Percentiles rank a stretch among this genome's conserved stretches.
Conservation (phyloP, 192 early-diverging fungal species). For the Dispira simplex region DNA sequence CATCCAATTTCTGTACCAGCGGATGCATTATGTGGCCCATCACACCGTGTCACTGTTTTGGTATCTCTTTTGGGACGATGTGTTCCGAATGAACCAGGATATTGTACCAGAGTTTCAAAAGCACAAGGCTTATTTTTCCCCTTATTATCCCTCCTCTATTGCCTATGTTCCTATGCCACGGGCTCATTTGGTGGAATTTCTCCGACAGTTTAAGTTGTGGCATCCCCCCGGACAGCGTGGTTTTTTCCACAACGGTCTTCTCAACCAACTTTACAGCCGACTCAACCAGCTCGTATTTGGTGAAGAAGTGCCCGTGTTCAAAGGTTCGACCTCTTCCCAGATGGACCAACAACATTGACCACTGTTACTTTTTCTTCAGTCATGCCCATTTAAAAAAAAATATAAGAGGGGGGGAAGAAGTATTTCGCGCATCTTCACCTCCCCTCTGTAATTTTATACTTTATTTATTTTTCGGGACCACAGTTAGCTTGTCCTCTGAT, state of each 20-base stretch:
- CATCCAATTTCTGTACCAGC: conserved; percentile 24
- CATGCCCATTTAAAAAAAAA: no score
- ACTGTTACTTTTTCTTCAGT: background rate
- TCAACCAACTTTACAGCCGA: conserved; percentile 44
- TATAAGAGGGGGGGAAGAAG: background rate
- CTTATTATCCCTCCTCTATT: conserved; percentile 39
- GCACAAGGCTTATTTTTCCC: conserved; percentile 37
- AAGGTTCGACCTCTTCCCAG: background rate
- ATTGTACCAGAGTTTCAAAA: conserved; percentile 24
- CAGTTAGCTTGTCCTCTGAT: no score
- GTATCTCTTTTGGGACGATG: conserved; percentile 56
- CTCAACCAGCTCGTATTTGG: conserved; percentile 23
- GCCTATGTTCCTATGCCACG: conserved; percentile 40
- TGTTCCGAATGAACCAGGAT: conserved; percentile 37
- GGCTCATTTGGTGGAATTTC: conserved; percentile 32
- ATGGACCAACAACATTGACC: background rate
- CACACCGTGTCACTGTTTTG: conserved; percentile 17
- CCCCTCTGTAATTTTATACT: background rate
- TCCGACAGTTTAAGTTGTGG: conserved; percentile 31
- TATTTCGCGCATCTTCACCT: background rate
- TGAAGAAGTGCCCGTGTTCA: conserved; percentile 7
- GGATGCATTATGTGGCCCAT: conserved; percentile 20
- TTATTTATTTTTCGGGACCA: background rate
- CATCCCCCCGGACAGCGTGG: conserved; percentile 23
- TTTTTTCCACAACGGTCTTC: conserved; percentile 42